These are phyloP conservation scores for Circinella minor DNA, from an alignment of 371 early-diverging fungal species.

Conservation along the genomic window DNA sequence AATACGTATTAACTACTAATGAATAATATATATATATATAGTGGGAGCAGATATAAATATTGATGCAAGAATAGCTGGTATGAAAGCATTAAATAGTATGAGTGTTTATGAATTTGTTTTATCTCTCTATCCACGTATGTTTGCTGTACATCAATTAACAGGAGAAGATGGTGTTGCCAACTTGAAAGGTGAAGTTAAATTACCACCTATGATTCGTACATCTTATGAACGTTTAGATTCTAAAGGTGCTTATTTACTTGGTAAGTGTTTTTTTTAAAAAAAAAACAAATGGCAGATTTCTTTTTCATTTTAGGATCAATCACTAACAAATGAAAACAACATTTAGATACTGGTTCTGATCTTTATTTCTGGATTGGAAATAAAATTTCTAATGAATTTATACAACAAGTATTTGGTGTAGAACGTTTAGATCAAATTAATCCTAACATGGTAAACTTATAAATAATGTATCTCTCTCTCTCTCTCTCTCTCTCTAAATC, in stretches of 20 bases:
- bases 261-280: constrained; percentile 27
- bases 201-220: constrained; percentile 78
- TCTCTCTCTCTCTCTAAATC: background rate
- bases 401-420: constrained; percentile 81
- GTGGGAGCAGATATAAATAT: constrained; percentile 66
- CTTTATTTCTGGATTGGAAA: constrained; percentile 91
- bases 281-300: no score
- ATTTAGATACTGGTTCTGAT: constrained; percentile 79
- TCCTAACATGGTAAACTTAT: constrained; percentile 69
- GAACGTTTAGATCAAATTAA: constrained; percentile 76
- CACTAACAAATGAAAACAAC: background rate
- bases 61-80: constrained; percentile 80
- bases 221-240: constrained; percentile 80
- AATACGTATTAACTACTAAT: no score
- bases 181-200: constrained; percentile 41
- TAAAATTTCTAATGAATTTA: constrained; percentile 58
- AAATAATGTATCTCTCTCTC: no score
- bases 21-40: background rate
- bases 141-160: constrained; percentile 67
- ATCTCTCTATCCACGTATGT: constrained; percentile 88
- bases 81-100: constrained; percentile 79
- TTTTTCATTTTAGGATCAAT: no score
- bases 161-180: constrained; percentile 49
- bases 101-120: constrained; percentile 76
- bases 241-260: constrained; percentile 74